Conservation (phyloP, 768 basidiomycete species). For the Tylopilus plumbeoviolaceoides region DNA sequence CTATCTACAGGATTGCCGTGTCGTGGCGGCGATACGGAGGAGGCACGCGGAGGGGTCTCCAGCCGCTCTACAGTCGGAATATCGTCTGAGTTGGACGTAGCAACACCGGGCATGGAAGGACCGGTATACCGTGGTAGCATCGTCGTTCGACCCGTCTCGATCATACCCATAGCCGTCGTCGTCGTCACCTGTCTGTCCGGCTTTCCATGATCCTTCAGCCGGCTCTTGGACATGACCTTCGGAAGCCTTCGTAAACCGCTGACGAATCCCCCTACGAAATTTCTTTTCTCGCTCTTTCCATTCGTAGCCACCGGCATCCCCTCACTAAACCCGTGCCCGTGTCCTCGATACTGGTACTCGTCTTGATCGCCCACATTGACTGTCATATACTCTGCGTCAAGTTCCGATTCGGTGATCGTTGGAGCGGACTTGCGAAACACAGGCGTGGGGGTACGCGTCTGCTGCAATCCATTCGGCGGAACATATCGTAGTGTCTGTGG, state of each 20-base stretch:
- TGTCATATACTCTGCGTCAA: conserved; percentile 34
- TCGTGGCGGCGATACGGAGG: conserved; percentile 24
- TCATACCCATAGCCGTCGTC: not conserved
- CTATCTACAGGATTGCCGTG: conserved; percentile 15
- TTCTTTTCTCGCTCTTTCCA: conserved; percentile 31
- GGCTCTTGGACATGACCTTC: conserved; percentile 32
- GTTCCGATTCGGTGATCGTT: conserved; percentile 30
- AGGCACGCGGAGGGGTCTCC: conserved; percentile 22
- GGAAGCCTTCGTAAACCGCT: conserved; percentile 29
- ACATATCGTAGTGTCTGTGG: conserved; percentile 26
- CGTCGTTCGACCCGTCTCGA: conserved; percentile 10
- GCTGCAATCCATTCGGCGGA: conserved; percentile 18
- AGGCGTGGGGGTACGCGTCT: conserved; percentile 26
- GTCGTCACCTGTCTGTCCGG: conserved; percentile 18
- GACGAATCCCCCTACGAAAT: conserved; percentile 29
- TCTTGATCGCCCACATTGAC: conserved; percentile 25
- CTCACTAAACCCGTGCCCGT: conserved; percentile 25
- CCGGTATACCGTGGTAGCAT: conserved; percentile 20
- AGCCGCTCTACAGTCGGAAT: conserved; percentile 29
- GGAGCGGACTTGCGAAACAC: conserved; percentile 26
- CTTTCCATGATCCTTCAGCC: conserved; percentile 25
- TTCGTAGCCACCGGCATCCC: conserved; percentile 15
- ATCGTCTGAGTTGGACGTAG: conserved; percentile 25
- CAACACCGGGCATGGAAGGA: conserved; percentile 16
- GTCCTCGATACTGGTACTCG: conserved; percentile 15